Conservation (phyloP, 2,329 filamentous ascomycete species). For the Juglanconis oblonga region DNA sequence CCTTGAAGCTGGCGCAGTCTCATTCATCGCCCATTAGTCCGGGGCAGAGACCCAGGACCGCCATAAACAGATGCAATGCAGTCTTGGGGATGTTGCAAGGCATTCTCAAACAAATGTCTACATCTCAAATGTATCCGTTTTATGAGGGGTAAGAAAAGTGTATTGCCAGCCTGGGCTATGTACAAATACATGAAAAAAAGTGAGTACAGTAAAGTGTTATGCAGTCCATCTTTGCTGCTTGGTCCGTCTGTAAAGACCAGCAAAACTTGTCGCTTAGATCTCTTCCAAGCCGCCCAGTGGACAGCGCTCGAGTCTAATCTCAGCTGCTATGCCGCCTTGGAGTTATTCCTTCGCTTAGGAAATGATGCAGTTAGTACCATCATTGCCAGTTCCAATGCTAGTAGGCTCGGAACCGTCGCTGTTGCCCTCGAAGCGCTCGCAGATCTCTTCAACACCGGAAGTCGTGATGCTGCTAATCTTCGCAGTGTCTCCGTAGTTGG, state of each 20-base stretch:
- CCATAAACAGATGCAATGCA: too few relatives aligned
- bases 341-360: background rate
- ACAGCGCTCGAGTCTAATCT: background rate
- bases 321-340: background rate
- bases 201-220: slow-evolving; percentile 9
- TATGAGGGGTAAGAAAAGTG: background rate
- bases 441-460: slow-evolving; percentile 16
- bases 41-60: too few relatives aligned
- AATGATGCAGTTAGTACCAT: slow-evolving; percentile 20
- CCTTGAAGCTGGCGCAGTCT: too few relatives aligned
- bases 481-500: slow-evolving; percentile 28
- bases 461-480: slow-evolving; percentile 16
- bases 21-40: too few relatives aligned
- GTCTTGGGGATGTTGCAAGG: too few relatives aligned
- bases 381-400: slow-evolving; percentile 12
- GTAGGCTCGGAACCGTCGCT: slow-evolving; percentile 16
- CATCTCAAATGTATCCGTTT: background rate
- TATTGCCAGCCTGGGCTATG: slow-evolving; percentile 10
- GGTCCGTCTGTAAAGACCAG: background rate
- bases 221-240: background rate
- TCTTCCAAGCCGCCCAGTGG: background rate
- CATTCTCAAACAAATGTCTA: background rate
- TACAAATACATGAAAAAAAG: slow-evolving; percentile 4
- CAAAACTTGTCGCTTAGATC: background rate
- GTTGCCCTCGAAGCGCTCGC: slow-evolving; percentile 19